phyloP scores from a whole-genome alignment of 257 asterid species.

The Fraxinus cuspidata region DNA sequence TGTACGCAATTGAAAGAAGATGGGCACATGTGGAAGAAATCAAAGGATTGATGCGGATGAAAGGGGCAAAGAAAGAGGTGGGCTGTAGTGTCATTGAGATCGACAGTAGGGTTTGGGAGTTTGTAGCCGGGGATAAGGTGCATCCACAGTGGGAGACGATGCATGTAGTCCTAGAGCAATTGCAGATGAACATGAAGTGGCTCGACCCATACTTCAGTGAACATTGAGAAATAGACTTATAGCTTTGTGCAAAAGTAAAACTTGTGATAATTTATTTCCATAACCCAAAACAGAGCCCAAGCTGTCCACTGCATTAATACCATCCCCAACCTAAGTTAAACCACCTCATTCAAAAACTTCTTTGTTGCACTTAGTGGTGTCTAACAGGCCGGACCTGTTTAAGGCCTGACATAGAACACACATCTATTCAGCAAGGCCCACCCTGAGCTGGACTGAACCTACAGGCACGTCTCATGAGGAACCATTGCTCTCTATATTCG shows the following conservation, averaged over 20 bases:
- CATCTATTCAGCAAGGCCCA: not conserved
- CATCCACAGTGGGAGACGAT: slow-evolving; percentile 48
- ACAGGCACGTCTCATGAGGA: not conserved
- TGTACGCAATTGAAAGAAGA: slow-evolving; percentile 86
- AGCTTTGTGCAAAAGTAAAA: slow-evolving; percentile 18
- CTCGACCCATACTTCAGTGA: slow-evolving; percentile 28
- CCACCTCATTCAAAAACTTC: no score
- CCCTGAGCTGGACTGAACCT: not conserved
- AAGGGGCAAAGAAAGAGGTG: slow-evolving; percentile 81
- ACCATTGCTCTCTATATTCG: not conserved
- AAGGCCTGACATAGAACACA: not conserved
- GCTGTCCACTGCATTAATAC: no score
- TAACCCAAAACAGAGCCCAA: no score
- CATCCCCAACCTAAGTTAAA: no score
- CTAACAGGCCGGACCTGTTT: not conserved
- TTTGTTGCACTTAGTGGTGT: not conserved
- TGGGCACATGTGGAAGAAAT: slow-evolving; percentile 81
- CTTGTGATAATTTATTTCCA: not conserved
- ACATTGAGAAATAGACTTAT: slow-evolving; percentile 29
- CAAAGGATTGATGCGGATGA: slow-evolving; percentile 59
- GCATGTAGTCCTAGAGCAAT: slow-evolving; percentile 44
- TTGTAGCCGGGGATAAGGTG: slow-evolving; percentile 62
- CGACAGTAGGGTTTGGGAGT: slow-evolving; percentile 58
- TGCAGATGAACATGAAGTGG: slow-evolving; percentile 65
- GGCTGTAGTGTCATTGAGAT: slow-evolving; percentile 81